Evolutionary conservation across 306 rosid genomes (phyloP).

Genomic region (Bauhinia variegata): DNA sequence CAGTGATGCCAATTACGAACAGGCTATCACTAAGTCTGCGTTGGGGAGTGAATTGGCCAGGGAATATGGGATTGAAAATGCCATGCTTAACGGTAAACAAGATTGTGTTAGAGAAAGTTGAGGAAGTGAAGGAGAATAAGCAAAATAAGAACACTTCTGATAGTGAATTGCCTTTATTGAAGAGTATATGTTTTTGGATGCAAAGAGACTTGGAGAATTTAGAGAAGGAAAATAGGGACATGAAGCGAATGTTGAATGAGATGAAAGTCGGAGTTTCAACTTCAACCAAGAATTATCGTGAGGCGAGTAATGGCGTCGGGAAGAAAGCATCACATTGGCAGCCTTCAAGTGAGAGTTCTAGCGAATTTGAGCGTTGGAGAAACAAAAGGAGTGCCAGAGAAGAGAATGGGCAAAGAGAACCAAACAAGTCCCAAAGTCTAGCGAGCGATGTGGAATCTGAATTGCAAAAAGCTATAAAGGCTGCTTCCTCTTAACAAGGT

Average conservation of each 20-base stretch:
- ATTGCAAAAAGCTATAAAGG: conserved; percentile 84
- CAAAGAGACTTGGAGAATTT: conserved; percentile 62
- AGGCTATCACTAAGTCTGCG: conserved; percentile 52
- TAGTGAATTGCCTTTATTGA: conserved; percentile 56
- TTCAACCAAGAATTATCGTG: conserved; percentile 30
- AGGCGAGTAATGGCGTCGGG: conserved; percentile 33
- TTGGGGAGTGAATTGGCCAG: conserved; percentile 69
- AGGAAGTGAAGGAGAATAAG: conserved; percentile 45
- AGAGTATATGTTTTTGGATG: conserved; percentile 65
- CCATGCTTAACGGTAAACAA: conserved; percentile 69
- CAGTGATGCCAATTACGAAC: conserved; percentile 60
- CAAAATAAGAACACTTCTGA: conserved; percentile 25
- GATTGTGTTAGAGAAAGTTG: conserved; percentile 68
- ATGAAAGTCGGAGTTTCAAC: conserved; percentile 47
- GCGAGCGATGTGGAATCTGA: conserved; percentile 72
- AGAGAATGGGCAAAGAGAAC: conserved; percentile 51
- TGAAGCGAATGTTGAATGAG: conserved; percentile 63
- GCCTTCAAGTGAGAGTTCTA: conserved; percentile 38
- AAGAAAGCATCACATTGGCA: conserved; percentile 25
- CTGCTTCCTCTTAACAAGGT: conserved; percentile 66
- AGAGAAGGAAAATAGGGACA: conserved; percentile 74
- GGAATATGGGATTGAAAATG: conserved; percentile 48
- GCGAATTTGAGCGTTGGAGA: conserved; percentile 60
- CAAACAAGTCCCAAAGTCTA: conserved; percentile 42
- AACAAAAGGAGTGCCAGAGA: conserved; percentile 52